Evolutionary conservation across 495 filamentous ascomycete genomes (phyloP).

Genomic region (Penicillium tannophilum): DNA sequence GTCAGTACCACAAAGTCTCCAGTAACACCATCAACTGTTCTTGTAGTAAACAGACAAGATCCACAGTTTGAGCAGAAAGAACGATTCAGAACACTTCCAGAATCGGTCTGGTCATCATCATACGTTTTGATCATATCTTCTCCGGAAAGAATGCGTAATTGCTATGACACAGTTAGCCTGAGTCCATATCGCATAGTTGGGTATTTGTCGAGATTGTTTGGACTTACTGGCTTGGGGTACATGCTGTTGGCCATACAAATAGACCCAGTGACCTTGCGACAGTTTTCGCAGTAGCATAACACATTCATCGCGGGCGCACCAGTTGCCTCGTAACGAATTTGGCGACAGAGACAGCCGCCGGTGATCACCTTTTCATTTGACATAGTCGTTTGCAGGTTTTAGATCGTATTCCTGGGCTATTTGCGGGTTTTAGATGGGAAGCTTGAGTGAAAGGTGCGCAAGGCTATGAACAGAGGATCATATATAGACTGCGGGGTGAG

Average conservation of each 20-base stretch:
- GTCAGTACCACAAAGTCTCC: not conserved
- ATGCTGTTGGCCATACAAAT: not conserved
- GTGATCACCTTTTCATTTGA: not conserved
- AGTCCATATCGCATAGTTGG: not conserved
- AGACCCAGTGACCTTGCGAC: not conserved
- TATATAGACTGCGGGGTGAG: not conserved
- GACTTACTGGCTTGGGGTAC: not conserved
- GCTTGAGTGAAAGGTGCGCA: not conserved
- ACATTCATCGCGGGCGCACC: not conserved
- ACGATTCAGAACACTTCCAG: not conserved
- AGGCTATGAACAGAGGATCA: not conserved
- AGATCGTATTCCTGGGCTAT: not conserved
- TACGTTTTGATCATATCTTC: not conserved
- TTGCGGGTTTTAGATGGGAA: not conserved
- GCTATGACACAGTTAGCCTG: not conserved
- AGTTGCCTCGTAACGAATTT: not conserved
- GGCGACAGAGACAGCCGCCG: conserved; percentile 4
- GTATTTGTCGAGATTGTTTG: not conserved
- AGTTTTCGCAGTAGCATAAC: conserved; percentile 1
- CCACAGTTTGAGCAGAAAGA: conserved; percentile 3
- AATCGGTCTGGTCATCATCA: not conserved
- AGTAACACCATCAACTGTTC: not conserved
- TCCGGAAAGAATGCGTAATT: not conserved
- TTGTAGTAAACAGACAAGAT: not conserved
- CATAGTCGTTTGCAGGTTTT: too few relatives aligned